Conservation (phyloP, 345 rosid genomes). For the Euphorbia tirucalli region DNA sequence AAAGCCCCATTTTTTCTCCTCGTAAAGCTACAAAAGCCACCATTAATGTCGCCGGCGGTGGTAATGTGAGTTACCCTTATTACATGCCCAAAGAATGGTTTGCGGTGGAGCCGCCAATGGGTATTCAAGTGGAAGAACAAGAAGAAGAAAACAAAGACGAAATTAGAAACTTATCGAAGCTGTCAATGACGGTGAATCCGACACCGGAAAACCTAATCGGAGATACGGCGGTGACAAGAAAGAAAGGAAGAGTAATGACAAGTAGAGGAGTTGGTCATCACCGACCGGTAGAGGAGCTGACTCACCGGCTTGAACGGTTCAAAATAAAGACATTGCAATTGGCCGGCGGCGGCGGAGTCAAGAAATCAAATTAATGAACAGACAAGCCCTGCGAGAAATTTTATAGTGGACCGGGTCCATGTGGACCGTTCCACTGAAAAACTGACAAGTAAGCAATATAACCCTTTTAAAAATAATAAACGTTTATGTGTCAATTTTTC, state of each 20-base stretch:
- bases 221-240: neutral
- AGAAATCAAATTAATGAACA: constrained; percentile 2
- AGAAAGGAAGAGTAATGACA: neutral
- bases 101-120: constrained; percentile 3
- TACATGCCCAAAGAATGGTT: constrained; percentile 4
- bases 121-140: neutral
- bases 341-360: constrained; percentile 6
- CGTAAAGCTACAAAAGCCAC: neutral
- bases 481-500: no score
- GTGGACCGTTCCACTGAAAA: no score
- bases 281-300: constrained; percentile 2
- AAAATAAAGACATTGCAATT: constrained; percentile 27
- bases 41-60: no score
- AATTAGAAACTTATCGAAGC: neutral
- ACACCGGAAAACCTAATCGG: neutral
- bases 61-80: neutral
- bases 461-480: no score
- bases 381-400: no score
- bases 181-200: neutral
- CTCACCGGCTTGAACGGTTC: constrained; percentile 31
- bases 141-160: neutral
- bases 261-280: constrained; percentile 4
- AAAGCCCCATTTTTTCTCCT: neutral
- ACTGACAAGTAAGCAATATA: no score
- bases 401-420: no score